Conservation (phyloP, 257 asterid species). For the Solanum chmielewskii region DNA sequence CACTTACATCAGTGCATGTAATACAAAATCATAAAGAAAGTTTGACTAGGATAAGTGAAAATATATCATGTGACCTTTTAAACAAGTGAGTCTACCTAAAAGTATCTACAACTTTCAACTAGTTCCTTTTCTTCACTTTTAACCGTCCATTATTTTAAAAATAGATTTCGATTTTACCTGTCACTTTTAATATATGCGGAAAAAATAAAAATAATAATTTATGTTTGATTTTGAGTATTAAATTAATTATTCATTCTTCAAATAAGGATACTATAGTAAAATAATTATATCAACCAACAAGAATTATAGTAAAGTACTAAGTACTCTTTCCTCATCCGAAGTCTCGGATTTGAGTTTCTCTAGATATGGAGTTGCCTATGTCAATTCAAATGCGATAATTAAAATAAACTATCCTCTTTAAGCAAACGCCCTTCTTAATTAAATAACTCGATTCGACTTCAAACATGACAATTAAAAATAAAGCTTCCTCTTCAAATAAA, state of each 20-base stretch:
- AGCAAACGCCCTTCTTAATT: too few species aligned
- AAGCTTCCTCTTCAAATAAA: too few species aligned
- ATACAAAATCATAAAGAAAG: rapidly evolving
- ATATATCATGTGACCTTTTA: background rate
- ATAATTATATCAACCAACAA: background rate
- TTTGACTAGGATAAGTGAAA: background rate
- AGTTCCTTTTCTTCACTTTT: too few species aligned
- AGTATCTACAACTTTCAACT: background rate
- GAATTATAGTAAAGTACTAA: too few species aligned
- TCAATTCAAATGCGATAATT: too few species aligned
- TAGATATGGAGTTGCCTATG: rapidly evolving
- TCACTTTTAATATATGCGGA: too few species aligned
- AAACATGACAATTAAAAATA: too few species aligned
- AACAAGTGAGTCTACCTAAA: background rate
- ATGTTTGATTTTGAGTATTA: too few species aligned
- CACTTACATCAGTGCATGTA: background rate
- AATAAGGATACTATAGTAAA: background rate
- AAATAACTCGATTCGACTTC: too few species aligned
- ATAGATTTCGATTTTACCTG: rapidly evolving
- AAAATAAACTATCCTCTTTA: too few species aligned
- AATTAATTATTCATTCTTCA: background rate
- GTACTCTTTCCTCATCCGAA: rapidly evolving
- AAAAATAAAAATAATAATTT: too few species aligned
- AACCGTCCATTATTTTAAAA: too few species aligned
- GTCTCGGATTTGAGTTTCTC: rapidly evolving